phyloP scores from a whole-genome alignment of 2,329 filamentous ascomycete species.

The Colletotrichum somersetense region DNA sequence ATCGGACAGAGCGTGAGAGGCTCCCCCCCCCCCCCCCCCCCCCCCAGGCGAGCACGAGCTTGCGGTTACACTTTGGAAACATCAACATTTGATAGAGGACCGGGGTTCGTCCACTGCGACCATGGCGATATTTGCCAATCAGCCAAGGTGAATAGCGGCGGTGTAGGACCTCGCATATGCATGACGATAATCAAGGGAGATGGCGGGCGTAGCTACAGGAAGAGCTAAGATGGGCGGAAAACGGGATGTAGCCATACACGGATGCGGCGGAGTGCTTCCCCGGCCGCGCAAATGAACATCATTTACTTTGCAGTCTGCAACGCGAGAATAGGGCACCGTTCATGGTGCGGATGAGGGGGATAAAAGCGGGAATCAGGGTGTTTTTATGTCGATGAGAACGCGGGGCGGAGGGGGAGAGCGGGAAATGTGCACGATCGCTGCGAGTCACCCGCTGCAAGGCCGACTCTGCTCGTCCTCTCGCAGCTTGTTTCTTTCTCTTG shows the following conservation, averaged over 20 bases:
- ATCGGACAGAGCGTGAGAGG: too few species aligned
- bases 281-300: not conserved
- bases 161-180: slow-evolving; percentile 20
- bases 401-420: not conserved
- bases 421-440: slow-evolving; percentile 14
- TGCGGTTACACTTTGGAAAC: not conserved
- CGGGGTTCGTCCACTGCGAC: not conserved
- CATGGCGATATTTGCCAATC: not conserved
- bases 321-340: not conserved
- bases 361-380: not conserved
- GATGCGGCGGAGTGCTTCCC: not conserved
- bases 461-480: not conserved
- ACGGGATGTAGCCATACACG: not conserved
- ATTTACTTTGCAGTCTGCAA: not conserved
- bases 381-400: not conserved
- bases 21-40: too few species aligned
- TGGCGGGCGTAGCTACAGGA: slow-evolving; percentile 2
- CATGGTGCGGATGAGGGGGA: not conserved
- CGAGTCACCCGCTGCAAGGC: slow-evolving; percentile 7
- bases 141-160: not conserved
- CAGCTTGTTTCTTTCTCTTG: not conserved
- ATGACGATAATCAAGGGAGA: slow-evolving; percentile 9
- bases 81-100: not conserved
- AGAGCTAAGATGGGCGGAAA: slow-evolving; percentile 1
- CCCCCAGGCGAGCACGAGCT: not conserved